A percentile compares a stretch with the other conserved stretches of the same genome.
These are phyloP conservation scores for Penicillium atrosanguineum DNA, from an alignment of 495 filamentous ascomycete genomes.

Conservation along the genomic window DNA sequence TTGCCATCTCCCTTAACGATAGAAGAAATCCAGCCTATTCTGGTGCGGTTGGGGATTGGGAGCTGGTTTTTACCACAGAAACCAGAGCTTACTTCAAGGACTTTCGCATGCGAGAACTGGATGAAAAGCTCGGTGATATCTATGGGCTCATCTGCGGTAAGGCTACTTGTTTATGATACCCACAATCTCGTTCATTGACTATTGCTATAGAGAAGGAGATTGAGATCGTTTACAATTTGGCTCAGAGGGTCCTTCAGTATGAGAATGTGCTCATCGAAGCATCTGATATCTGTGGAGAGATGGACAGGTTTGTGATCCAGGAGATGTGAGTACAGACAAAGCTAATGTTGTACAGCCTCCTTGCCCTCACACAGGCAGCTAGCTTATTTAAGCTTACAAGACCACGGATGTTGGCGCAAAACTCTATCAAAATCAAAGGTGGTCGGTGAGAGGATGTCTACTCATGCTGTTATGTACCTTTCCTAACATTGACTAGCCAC, in stretches of 20 bases:
- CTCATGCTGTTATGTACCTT: background rate
- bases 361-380: slow-evolving; percentile 79
- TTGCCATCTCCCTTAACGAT: slow-evolving; percentile 65
- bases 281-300: slow-evolving; percentile 78
- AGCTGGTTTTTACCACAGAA: slow-evolving; percentile 72
- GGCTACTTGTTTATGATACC: slow-evolving; percentile 6
- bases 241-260: slow-evolving; percentile 67
- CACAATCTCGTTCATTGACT: background rate
- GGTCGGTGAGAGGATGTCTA: slow-evolving; percentile 57
- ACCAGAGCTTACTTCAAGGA: slow-evolving; percentile 85
- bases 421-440: slow-evolving; percentile 71
- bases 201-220: slow-evolving; percentile 74
- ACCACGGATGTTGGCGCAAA: slow-evolving; percentile 68
- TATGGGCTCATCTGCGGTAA: slow-evolving; percentile 78
- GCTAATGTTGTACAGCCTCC: slow-evolving; percentile 51
- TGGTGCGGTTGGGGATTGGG: slow-evolving; percentile 66
- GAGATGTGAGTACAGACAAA: background rate
- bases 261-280: slow-evolving; percentile 63
- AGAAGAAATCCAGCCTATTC: slow-evolving; percentile 62
- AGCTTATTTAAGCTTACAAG: slow-evolving; percentile 67
- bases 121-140: slow-evolving; percentile 79
- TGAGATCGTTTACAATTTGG: slow-evolving; percentile 78
- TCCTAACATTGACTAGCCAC: slow-evolving; percentile 53
- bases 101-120: slow-evolving; percentile 76
- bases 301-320: slow-evolving; percentile 58